Conservation (phyloP, 441 rosid genomes). For the Erodium trifolium region DNA sequence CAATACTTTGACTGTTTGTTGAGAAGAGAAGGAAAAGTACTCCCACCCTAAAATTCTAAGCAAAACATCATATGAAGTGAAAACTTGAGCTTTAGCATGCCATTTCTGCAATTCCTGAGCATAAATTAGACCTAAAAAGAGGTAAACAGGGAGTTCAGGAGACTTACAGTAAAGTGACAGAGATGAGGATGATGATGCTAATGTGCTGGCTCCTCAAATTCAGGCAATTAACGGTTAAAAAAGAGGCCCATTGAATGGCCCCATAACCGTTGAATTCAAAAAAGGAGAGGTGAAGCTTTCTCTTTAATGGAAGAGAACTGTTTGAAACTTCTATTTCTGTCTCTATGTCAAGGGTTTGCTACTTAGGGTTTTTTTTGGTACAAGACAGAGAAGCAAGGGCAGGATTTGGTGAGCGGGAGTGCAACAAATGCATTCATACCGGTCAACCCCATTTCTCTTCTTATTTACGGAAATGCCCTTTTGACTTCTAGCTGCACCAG, state of each 20-base stretch:
- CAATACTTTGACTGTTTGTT: neutral
- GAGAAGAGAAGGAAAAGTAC: neutral
- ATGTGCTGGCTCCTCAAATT: neutral
- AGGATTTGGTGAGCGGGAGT: neutral
- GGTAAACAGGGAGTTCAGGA: neutral
- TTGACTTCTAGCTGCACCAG: neutral
- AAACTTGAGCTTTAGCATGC: neutral
- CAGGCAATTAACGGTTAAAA: neutral
- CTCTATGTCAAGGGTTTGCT: neutral
- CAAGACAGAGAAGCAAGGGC: neutral
- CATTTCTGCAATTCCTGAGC: neutral
- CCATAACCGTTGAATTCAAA: constrained; percentile 5
- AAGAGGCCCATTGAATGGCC: neutral
- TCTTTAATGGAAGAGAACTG: neutral
- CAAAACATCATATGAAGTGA: neutral
- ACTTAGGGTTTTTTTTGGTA: constrained; percentile 1
- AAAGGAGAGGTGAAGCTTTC: neutral
- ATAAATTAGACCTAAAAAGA: neutral
- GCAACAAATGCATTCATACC: neutral
- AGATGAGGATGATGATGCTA: neutral
- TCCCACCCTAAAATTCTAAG: neutral
- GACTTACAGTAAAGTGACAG: constrained; percentile 1
- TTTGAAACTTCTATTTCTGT: neutral
- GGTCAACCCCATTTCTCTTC: neutral
- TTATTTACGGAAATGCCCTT: neutral